Base-by-base conservation (phyloP, 2,329 filamentous ascomycete species). In the Trichoderma arundinaceum region DNA sequence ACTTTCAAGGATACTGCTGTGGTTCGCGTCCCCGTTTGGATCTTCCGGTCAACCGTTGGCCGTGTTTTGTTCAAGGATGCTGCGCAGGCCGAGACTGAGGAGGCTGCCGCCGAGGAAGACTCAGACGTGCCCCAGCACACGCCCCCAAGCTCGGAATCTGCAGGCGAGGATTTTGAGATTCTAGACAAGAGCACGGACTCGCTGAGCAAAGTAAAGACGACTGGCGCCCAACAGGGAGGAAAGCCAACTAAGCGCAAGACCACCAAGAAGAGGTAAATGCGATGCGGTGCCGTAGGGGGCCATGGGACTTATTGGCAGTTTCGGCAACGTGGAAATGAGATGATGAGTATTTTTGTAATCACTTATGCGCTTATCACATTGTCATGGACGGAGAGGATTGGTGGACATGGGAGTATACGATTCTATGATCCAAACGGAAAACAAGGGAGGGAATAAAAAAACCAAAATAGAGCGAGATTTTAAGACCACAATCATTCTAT, bases 1-100 rank as follows among this genome's bases (percentile, higher is more conserved):
- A 91, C 89, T 3, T 80, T 97, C 76, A 86, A 80, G 69, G 91
- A 98, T 74, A 99, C 95, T 0, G 88, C 93, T 67, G 84, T 98
- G 51, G 86, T 91, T 77, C 90, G 90, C 61, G 80, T 96, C 5
- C 95, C 95, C 0, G 75, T 89, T 63, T 96, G 89, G 86, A 75
- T 87, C 65, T 95, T 90, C 80, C 82, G 78, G 61, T 80, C 81
- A 66, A 84, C 83, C 5, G 69, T 84, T 48, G 84, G 85, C 63
- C 83, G 84, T 48, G 74, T 85, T 63, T 69, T 88, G 69, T 74
- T 68, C 73, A 78, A 73, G 70, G 43, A 33, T n/a, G 78, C 79
- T 66, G 68, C 73, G 13, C 72, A 77, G 1, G 72, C 75, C 9
- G 72, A 76, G 17, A 74, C 78, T 4, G 79, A 80, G 8, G 75